phyloP scores from a whole-genome alignment of 2,329 filamentous ascomycete genomes.

The Penicillium sp. region DNA sequence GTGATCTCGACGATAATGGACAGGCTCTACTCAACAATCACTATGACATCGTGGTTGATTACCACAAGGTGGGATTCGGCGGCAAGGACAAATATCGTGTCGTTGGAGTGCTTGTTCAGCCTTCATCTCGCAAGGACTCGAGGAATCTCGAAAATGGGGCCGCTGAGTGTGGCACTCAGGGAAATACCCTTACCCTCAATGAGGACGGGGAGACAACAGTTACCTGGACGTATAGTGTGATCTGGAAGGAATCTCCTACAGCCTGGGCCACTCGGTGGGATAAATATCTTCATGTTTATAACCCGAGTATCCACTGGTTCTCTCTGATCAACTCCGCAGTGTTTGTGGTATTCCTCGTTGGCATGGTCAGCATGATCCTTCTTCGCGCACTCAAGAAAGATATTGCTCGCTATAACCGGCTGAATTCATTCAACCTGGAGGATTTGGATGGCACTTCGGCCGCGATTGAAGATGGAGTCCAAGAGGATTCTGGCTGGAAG shows the following conservation, averaged over 20 bases:
- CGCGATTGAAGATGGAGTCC: slow-evolving; percentile 79
- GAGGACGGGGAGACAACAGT: slow-evolving; percentile 64
- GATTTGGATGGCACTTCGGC: slow-evolving; percentile 76
- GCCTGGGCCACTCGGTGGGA: slow-evolving; percentile 98
- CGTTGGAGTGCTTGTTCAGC: slow-evolving; percentile 86
- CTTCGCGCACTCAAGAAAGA: slow-evolving; percentile 87
- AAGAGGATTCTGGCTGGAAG: slow-evolving; percentile 98
- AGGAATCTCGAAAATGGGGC: slow-evolving; percentile 49
- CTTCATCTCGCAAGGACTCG: slow-evolving; percentile 64
- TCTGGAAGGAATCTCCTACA: slow-evolving; percentile 78
- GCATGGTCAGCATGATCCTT: slow-evolving; percentile 90
- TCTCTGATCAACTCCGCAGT: slow-evolving; percentile 94
- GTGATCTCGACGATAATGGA: slow-evolving; percentile 53
- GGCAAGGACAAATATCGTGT: slow-evolving; percentile 68
- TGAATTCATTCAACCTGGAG: slow-evolving; percentile 86
- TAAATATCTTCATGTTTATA: slow-evolving; percentile 95
- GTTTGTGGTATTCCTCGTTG: slow-evolving; percentile 85
- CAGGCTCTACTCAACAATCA: slow-evolving; percentile 78
- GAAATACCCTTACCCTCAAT: slow-evolving; percentile 60
- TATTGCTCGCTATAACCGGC: slow-evolving; percentile 91
- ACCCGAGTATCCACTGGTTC: slow-evolving; percentile 99
- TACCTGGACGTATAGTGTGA: slow-evolving; percentile 86
- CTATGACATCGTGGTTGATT: slow-evolving; percentile 90
- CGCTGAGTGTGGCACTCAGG: slow-evolving; percentile 60
- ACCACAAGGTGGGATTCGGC: slow-evolving; percentile 67